Evolutionary conservation across 495 filamentous ascomycete genomes (phyloP).

Genomic region (Amniculicola lignicola): DNA sequence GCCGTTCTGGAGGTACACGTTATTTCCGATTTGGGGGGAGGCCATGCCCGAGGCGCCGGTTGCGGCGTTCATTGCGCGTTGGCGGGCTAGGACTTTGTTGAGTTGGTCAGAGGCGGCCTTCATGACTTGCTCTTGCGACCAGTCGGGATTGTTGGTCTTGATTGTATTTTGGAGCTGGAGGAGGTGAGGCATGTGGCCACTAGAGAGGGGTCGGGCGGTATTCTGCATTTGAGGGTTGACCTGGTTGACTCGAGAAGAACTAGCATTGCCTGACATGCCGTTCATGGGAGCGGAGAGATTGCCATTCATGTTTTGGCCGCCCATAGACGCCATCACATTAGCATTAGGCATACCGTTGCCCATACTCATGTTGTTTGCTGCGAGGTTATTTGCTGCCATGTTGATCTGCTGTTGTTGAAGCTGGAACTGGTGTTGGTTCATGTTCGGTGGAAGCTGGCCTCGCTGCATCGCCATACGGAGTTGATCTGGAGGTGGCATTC

Average conservation of each 20-base stretch:
- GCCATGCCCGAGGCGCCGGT: slow-evolving; percentile 29
- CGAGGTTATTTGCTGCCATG: slow-evolving; percentile 26
- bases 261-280: slow-evolving; percentile 21
- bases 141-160: slow-evolving; percentile 36
- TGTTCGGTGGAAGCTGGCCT: slow-evolving; percentile 18
- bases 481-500: slow-evolving; percentile 57
- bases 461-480: slow-evolving; percentile 42
- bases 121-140: slow-evolving; percentile 35
- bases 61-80: slow-evolving; percentile 43
- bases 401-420: slow-evolving; percentile 37
- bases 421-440: slow-evolving; percentile 38
- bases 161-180: slow-evolving; percentile 36
- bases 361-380: slow-evolving; percentile 24
- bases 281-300: slow-evolving; percentile 21
- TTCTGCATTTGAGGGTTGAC: slow-evolving; percentile 18
- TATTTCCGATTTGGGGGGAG: slow-evolving; percentile 22
- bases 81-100: slow-evolving; percentile 14
- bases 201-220: slow-evolving; percentile 35
- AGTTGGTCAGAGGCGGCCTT: slow-evolving; percentile 35
- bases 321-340: slow-evolving; percentile 36
- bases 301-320: slow-evolving; percentile 28
- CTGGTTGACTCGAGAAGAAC: slow-evolving; percentile 28
- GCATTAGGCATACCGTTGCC: slow-evolving; percentile 33
- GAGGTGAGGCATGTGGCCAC: slow-evolving; percentile 39
- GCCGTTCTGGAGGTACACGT: slow-evolving; percentile 26